Evolutionary conservation across 2,329 filamentous ascomycete species (phyloP).

Genomic region (Triangularia verruculosa): DNA sequence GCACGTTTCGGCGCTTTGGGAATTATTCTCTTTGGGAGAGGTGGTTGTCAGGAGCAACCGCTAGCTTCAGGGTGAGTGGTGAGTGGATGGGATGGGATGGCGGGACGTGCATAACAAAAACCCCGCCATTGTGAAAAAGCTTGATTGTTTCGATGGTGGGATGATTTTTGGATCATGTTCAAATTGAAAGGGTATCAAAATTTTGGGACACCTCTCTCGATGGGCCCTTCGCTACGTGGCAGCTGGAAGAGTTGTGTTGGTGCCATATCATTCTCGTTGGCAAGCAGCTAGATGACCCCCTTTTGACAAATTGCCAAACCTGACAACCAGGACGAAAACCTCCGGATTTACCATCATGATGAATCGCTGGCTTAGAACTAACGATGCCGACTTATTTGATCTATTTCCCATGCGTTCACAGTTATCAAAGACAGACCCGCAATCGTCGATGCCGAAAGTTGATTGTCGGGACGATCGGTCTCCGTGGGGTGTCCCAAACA

Average conservation of each 20-base stretch:
- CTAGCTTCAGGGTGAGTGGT: neutral
- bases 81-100: neutral
- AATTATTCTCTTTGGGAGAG: neutral
- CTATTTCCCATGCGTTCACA: neutral
- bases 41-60: slow-evolving; percentile 12
- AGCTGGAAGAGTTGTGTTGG: no score
- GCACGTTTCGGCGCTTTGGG: neutral
- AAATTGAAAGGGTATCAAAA: no score
- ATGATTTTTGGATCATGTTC: neutral
- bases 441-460: neutral
- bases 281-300: no score
- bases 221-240: no score
- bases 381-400: neutral
- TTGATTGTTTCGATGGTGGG: neutral
- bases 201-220: no score
- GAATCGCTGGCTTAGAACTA: neutral
- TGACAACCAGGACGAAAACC: neutral
- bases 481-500: neutral
- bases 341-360: no score
- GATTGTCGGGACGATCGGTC: neutral
- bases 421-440: neutral
- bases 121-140: neutral
- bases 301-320: neutral
- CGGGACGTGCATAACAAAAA: neutral
- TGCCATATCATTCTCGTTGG: no score